phyloP scores from a whole-genome alignment of 164 flowering plant species.

The Nymphaea thermarum region DNA sequence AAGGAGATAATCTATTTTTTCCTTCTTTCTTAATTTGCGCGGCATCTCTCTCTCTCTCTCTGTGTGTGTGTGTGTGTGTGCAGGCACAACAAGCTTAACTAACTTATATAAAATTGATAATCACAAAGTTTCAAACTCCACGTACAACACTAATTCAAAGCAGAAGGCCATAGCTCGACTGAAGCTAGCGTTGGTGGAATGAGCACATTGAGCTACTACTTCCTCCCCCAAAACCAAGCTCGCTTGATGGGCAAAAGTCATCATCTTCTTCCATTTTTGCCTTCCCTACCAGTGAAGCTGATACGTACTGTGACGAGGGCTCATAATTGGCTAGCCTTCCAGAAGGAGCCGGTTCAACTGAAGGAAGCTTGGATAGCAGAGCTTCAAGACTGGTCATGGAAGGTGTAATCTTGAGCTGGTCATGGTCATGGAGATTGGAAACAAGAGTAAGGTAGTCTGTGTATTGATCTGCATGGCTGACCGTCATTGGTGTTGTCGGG shows the following conservation, averaged over 20 bases:
- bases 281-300: slow-evolving; percentile 21
- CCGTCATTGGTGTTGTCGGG: background rate
- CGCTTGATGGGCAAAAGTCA: slow-evolving; percentile 10
- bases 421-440: slow-evolving; percentile 22
- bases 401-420: slow-evolving; percentile 50
- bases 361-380: slow-evolving; percentile 91
- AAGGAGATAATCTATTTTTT: too few species aligned
- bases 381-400: slow-evolving; percentile 98
- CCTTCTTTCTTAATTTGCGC: too few species aligned
- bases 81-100: too few species aligned
- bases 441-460: background rate
- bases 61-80: too few species aligned
- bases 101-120: too few species aligned
- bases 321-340: slow-evolving; percentile 14
- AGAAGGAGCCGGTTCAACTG: slow-evolving; percentile 52
- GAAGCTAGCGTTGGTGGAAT: slow-evolving; percentile 5
- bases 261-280: slow-evolving; percentile 42
- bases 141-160: too few species aligned
- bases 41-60: too few species aligned
- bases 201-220: slow-evolving; percentile 35
- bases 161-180: too few species aligned
- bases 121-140: too few species aligned
- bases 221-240: slow-evolving; percentile 19
- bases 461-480: background rate
- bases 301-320: slow-evolving; percentile 10